A percentile compares a stretch with the other conserved stretches of the same genome.
Conservation (phyloP, 768 basidiomycete genomes). For the Multifurca ochricompacta region DNA sequence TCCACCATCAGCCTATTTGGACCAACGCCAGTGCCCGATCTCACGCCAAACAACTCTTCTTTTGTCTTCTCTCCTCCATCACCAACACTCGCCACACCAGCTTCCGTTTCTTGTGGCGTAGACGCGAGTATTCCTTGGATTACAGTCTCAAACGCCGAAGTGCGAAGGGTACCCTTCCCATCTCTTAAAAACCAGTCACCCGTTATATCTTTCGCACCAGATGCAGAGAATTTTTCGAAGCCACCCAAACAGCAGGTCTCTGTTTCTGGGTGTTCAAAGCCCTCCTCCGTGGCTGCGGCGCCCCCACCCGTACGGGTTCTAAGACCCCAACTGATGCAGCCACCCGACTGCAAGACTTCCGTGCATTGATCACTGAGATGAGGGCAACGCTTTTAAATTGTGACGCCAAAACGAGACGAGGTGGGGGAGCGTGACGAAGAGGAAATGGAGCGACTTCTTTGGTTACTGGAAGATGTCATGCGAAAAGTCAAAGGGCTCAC, state of each 20-base stretch:
- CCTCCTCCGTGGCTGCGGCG: background rate
- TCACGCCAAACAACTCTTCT: background rate
- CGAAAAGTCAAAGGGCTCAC: slow-evolving; percentile 1
- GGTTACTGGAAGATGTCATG: slow-evolving; percentile 14
- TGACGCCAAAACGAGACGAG: background rate
- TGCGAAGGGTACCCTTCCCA: background rate
- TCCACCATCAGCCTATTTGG: background rate
- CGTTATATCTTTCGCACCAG: background rate
- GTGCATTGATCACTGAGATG: slow-evolving; percentile 5
- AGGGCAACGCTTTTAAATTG: background rate
- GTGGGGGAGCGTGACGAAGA: background rate
- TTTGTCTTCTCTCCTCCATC: background rate
- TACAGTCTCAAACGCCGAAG: background rate
- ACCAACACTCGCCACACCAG: background rate
- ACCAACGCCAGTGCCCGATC: background rate
- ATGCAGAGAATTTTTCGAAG: background rate
- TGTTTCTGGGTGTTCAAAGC: background rate
- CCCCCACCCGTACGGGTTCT: background rate
- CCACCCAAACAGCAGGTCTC: background rate
- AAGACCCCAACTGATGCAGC: background rate
- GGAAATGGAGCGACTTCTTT: slow-evolving; percentile 2
- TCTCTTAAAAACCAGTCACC: background rate
- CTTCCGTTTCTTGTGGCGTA: background rate
- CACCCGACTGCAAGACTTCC: slow-evolving; percentile 10
- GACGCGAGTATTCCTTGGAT: background rate